Base-by-base conservation (phyloP, 1,284 basidiomycete species). In the Papiliotrema laurentii region DNA sequence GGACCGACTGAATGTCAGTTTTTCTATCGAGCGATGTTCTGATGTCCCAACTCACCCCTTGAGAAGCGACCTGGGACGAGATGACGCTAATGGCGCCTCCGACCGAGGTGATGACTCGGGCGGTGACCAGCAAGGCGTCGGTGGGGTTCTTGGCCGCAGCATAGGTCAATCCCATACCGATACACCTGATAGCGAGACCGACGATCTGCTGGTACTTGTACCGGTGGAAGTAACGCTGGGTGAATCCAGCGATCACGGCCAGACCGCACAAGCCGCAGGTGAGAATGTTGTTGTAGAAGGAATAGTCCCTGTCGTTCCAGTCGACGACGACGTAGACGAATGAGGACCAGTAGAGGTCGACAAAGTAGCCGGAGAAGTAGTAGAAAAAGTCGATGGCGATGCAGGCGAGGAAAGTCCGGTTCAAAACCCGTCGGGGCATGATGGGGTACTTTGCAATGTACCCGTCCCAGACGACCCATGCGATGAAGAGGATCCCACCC, bases 361-460 rank as follows among this genome's bases (percentile, higher is more conserved):
- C 57, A 6, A 76, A 45, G 55, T 67, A 67, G 14, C 59, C 63
- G 9, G 65, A 66, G 48, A 72, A 60, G 49, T 68, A 69, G 63
- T 74, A 70, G 46, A 73, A 58, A 41, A 72, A 61, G 60, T 75
- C 64, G 56, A 75, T 72, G 27, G 61, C 57, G 41, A 56, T 10
- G 16, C 27, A 21, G 53, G 54, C 56, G 28, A 69, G 57, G 47
- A 69, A 69, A 25, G 68, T 70, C 47, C 66, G 58, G 66, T 77
- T 77, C 51, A 74, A 59, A 45, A 77, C 63, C 28, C 75, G 65
- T 19, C 58, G 56, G 11, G 72, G 72, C 63, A 74, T 68, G 53
- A 76, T 61, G 5, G 74, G 74, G 54, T 71, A 58, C n/a, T 55
- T 51, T 14, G 75, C 67, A 27, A 61, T 66, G 43, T 55, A 61